Percentiles rank a stretch among this genome's conserved stretches.
phyloP scores from a whole-genome alignment of 805 yeast species.

The Scheffersomyces amazonensis region DNA sequence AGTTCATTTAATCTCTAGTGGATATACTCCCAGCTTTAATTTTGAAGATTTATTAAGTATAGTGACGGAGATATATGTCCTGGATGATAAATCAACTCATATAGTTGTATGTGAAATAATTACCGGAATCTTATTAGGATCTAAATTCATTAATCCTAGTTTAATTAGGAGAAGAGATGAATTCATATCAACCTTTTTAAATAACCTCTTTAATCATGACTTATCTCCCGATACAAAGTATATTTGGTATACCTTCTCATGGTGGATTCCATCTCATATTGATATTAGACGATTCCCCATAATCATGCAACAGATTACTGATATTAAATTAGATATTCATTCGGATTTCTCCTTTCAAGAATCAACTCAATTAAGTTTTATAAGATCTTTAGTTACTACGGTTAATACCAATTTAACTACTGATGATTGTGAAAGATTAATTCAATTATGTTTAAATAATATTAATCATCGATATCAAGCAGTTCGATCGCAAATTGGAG shows the following conservation, averaged over 20 bases:
- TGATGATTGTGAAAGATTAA: constrained; percentile 41
- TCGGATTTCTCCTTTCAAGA: constrained; percentile 65
- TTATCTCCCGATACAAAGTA: constrained; percentile 70
- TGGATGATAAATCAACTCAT: constrained; percentile 73
- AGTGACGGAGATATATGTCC: constrained; percentile 49
- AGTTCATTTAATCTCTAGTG: constrained; percentile 46
- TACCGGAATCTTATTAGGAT: constrained; percentile 57
- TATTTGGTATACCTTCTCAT: constrained; percentile 73
- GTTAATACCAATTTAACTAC: constrained; percentile 54
- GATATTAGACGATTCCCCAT: constrained; percentile 67
- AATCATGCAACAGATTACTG: constrained; percentile 42
- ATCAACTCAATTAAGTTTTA: constrained; percentile 55
- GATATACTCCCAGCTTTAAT: constrained; percentile 37
- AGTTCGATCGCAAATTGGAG: constrained; percentile 68
- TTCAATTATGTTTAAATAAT: constrained; percentile 43
- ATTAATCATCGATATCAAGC: constrained; percentile 68
- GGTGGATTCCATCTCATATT: constrained; percentile 68
- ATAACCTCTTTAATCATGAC: constrained; percentile 48
- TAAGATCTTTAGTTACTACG: constrained; percentile 49
- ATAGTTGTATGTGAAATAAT: constrained; percentile 70
- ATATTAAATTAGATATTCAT: constrained; percentile 44
- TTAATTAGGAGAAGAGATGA: constrained; percentile 39
- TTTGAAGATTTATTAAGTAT: constrained; percentile 53
- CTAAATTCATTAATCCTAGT: constrained; percentile 38
- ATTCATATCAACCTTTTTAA: constrained; percentile 44